These are phyloP conservation scores for Gamsiella multidivaricata DNA, from an alignment of 192 early-diverging fungal species.

Conservation along the genomic window DNA sequence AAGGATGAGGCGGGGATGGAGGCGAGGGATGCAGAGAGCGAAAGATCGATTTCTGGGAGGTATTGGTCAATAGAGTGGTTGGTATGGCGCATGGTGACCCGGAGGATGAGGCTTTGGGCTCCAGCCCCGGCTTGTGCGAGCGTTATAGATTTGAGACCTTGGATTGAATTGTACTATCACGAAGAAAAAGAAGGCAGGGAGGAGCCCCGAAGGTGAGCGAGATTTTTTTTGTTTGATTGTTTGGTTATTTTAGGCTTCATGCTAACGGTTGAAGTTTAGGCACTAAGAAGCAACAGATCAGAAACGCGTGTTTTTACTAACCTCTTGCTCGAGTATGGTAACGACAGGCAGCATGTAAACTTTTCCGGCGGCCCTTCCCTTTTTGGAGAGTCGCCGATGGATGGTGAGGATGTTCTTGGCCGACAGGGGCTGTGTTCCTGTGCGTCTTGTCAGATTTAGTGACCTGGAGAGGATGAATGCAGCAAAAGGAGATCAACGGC, in stretches of 20 bases:
- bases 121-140: slow-evolving; percentile 72
- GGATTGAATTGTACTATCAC: slow-evolving; percentile 60
- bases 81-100: slow-evolving; percentile 27
- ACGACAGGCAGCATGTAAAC: slow-evolving; percentile 69
- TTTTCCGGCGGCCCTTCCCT: neutral
- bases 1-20: neutral
- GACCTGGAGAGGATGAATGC: slow-evolving; percentile 33
- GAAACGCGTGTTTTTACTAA: slow-evolving; percentile 36
- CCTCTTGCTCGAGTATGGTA: slow-evolving; percentile 71
- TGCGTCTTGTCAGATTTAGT: slow-evolving; percentile 62
- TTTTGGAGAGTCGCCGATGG: slow-evolving; percentile 10
- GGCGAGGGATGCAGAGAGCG: neutral
- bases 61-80: neutral
- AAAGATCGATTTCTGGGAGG: neutral
- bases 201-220: neutral
- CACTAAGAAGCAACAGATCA: too few relatives aligned
- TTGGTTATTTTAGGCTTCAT: too few relatives aligned
- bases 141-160: slow-evolving; percentile 68
- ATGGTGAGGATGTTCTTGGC: slow-evolving; percentile 20
- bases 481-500: neutral
- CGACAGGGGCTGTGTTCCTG: slow-evolving; percentile 2
- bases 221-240: too few relatives aligned
- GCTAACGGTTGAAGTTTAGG: too few relatives aligned
- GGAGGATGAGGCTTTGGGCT: slow-evolving; percentile 68
- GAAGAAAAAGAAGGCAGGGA: neutral